phyloP scores from a whole-genome alignment of 306 rosid genomes.

The Ammopiptanthus mongolicus region DNA sequence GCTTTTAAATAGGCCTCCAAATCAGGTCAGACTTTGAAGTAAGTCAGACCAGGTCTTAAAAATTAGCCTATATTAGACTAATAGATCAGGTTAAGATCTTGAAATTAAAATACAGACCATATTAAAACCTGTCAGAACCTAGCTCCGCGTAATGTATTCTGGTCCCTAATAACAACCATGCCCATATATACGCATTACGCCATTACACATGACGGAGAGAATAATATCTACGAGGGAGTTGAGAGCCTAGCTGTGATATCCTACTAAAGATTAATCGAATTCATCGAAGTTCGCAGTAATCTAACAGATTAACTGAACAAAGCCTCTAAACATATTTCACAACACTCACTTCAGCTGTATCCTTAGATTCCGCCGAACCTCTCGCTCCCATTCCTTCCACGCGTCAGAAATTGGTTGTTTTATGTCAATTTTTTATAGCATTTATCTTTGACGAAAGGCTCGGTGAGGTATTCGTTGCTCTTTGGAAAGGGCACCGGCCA shows the following conservation, averaged over 20 bases:
- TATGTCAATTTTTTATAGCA: neutral
- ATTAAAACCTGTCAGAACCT: too few relatives aligned
- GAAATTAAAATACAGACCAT: too few relatives aligned
- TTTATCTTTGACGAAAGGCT: slow-evolving; percentile 28
- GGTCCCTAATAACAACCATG: too few relatives aligned
- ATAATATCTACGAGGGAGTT: slow-evolving; percentile 18
- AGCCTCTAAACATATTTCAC: slow-evolving; percentile 14
- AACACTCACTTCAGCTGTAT: slow-evolving; percentile 14
- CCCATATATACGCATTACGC: neutral
- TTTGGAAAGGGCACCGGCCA: slow-evolving; percentile 53
- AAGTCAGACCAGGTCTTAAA: too few relatives aligned
- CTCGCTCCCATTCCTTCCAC: slow-evolving; percentile 35
- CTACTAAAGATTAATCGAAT: slow-evolving; percentile 26
- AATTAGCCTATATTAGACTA: too few relatives aligned
- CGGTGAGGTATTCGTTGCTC: slow-evolving; percentile 30
- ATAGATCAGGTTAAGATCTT: too few relatives aligned
- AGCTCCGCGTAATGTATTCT: too few relatives aligned
- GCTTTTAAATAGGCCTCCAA: too few relatives aligned
- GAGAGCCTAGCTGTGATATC: slow-evolving; percentile 44
- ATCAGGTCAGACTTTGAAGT: too few relatives aligned
- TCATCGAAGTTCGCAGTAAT: slow-evolving; percentile 3
- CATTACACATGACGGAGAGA: slow-evolving; percentile 10
- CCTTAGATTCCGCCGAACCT: slow-evolving; percentile 40
- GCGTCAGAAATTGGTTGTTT: slow-evolving; percentile 32
- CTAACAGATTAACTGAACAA: slow-evolving; percentile 30